Evolutionary conservation across 345 rosid genomes (phyloP), one percentile per base, ranked within the genome.

Genomic region (Corchorus olitorius): DNA sequence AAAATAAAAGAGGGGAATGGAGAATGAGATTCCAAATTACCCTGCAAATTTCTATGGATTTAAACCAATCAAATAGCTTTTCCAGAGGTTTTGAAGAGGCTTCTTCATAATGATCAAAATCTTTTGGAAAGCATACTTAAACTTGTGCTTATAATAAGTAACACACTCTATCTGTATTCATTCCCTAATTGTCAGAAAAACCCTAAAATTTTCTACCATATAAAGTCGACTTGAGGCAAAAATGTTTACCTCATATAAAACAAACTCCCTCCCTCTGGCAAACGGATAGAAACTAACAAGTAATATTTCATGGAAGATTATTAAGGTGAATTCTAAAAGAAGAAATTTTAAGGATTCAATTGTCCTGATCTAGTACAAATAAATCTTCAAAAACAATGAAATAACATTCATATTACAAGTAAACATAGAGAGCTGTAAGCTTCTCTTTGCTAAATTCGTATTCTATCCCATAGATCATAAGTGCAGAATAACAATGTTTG

Each of bases 371-470:
- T 27, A 27, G 27, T 1, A 27, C 27, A 27, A 27, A 27, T 27
- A 27, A 27, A 27, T 27, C 27, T 27, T 3, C 2, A 34, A 67
- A 67, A 49, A 46, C 45, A 41, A 41, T 35, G 20, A 20, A 63
- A 63, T 63, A 65, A 11, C 34, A 65, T 65, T 10, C 33, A 41
- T 19, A 41, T 41, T 65, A 41, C 70, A 64, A 35, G 67, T 63
- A 14, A 63, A 17, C 17, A 64, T 64, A 8, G 8, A 17, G 6
- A 64, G 41, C 3, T 9, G 49, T 37, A 41, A 39, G 69, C 27
- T 39, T n/a, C 15, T 62, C 5, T 62, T 41, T 17, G 48, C 48
- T 17, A 8, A 39, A 64, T 39, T 22, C 19, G 37, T 39, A 64
- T 16, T 64, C n/a, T 64, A 64, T 39, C 27, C 54, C 15, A 4